phyloP scores from a whole-genome alignment of 495 filamentous ascomycete species.

The Aspergillus saccharolyticus region DNA sequence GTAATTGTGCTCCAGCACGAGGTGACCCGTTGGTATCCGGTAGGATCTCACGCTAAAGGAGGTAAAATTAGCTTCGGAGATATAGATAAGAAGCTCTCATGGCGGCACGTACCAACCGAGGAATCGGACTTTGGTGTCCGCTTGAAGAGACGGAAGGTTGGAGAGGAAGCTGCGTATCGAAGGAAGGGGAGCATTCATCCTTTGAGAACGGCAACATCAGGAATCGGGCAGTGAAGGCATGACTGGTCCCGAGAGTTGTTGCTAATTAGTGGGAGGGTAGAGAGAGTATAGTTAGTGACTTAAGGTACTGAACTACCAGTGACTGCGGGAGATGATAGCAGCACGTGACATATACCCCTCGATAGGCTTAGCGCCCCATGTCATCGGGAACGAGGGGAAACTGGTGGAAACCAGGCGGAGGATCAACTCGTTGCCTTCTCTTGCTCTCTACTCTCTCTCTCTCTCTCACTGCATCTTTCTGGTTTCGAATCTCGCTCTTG shows the following conservation, averaged over 20 bases:
- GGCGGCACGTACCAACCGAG: conserved; percentile 88
- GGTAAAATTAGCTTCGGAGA: neutral
- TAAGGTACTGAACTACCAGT: too few species aligned
- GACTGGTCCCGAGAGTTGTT: too few species aligned
- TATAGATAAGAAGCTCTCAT: too few species aligned
- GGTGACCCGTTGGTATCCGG: conserved; percentile 47
- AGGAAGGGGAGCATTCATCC: conserved; percentile 47
- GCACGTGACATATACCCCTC: conserved; percentile 36
- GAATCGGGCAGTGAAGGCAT: too few species aligned
- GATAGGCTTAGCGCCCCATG: conserved; percentile 36
- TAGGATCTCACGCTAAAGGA: conserved; percentile 67
- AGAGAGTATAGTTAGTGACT: too few species aligned
- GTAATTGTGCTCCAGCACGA: conserved; percentile 65
- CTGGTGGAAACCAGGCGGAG: conserved; percentile 3
- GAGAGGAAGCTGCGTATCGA: conserved; percentile 65
- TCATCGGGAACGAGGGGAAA: conserved; percentile 41
- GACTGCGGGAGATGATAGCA: too few species aligned
- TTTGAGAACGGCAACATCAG: too few species aligned
- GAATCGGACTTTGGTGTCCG: conserved; percentile 78
- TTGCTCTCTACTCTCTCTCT: conserved; percentile 6
- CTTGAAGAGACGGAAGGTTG: conserved; percentile 47
- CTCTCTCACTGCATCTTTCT: conserved; percentile 23
- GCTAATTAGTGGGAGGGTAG: too few species aligned
- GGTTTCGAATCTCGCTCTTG: too few species aligned
- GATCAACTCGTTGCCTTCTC: too few species aligned